A percentile compares a stretch with the other conserved stretches of the same genome.
phyloP scores from a whole-genome alignment of 1,139 yeast genomes.

The Spathaspora sp. region DNA sequence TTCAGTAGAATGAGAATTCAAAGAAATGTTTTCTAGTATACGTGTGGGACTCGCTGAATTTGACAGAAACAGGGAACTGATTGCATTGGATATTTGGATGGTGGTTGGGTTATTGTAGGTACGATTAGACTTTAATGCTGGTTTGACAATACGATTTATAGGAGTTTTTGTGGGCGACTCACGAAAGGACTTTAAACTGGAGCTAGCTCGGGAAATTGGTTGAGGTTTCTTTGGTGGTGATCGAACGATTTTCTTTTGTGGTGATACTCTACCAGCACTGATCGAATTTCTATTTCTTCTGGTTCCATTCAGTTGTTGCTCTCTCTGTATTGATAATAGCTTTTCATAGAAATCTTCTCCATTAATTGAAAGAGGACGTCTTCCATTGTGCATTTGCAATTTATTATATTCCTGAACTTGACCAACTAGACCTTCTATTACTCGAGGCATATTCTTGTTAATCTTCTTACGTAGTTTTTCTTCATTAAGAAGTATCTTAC shows the following conservation, averaged over 20 bases:
- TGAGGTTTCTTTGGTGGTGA: conserved; percentile 4
- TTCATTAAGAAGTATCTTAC: conserved; percentile 75
- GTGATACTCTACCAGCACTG: conserved; percentile 5
- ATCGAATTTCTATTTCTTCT: conserved; percentile 5
- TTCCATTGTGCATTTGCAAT: conserved; percentile 24
- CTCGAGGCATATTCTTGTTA: conserved; percentile 63
- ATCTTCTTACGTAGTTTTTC: conserved; percentile 72
- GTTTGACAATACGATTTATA: conserved; percentile 2
- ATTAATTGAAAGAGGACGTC: conserved; percentile 41
- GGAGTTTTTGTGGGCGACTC: conserved; percentile 8
- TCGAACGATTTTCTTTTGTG: conserved; percentile 3
- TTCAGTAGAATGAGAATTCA: conserved; percentile 15
- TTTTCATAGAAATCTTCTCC: conserved; percentile 50
- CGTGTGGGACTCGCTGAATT: conserved; percentile 6
- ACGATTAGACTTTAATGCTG: conserved; percentile 1
- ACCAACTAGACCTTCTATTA: conserved; percentile 50
- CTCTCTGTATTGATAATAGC: conserved; percentile 43
- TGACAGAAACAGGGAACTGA: conserved; percentile 14
- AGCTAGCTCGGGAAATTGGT: not conserved
- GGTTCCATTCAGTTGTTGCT: conserved; percentile 17
- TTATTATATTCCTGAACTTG: conserved; percentile 51
- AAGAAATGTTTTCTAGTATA: conserved; percentile 6
- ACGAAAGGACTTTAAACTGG: conserved; percentile 4
- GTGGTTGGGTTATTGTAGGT: conserved; percentile 17
- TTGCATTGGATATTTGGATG: conserved; percentile 20